Evolutionary conservation across 164 flowering plant species (phyloP).

Genomic region (Stephania cephalantha): DNA sequence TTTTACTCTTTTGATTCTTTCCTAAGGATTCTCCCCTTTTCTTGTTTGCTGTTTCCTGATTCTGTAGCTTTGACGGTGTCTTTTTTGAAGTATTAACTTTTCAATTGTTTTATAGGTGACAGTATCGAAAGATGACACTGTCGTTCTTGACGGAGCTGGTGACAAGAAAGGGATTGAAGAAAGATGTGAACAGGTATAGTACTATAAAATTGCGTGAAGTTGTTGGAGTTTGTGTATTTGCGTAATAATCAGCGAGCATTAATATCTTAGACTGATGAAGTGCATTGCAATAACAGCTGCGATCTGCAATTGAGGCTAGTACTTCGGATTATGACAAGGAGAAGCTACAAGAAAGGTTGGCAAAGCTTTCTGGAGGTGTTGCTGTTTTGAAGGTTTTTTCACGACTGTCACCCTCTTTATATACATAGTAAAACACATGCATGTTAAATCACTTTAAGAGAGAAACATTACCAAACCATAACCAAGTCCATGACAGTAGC

Average conservation of each 20-base stretch:
- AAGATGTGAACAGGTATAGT: constrained; percentile 77
- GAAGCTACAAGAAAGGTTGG: constrained; percentile 84
- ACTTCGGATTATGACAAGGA: constrained; percentile 92
- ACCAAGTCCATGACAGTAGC: too few relatives aligned
- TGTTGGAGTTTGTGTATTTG: background rate
- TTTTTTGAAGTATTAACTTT: background rate
- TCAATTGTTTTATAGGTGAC: constrained; percentile 40
- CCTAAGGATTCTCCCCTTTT: background rate
- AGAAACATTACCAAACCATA: too few relatives aligned
- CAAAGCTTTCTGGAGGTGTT: constrained; percentile 94
- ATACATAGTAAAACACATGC: background rate
- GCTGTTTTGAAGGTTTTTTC: constrained; percentile 77
- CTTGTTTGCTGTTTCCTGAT: background rate
- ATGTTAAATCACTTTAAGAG: background rate
- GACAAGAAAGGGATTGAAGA: constrained; percentile 80
- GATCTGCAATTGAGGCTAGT: constrained; percentile 62
- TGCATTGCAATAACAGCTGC: constrained; percentile 39
- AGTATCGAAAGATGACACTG: constrained; percentile 77
- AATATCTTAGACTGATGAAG: background rate
- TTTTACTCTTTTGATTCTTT: background rate
- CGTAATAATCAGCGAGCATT: background rate
- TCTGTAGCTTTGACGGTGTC: background rate
- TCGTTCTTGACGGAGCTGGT: constrained; percentile 88
- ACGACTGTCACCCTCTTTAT: background rate
- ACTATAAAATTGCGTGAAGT: background rate